phyloP scores from a whole-genome alignment of 306 rosid genomes.

The Cercis canadensis region DNA sequence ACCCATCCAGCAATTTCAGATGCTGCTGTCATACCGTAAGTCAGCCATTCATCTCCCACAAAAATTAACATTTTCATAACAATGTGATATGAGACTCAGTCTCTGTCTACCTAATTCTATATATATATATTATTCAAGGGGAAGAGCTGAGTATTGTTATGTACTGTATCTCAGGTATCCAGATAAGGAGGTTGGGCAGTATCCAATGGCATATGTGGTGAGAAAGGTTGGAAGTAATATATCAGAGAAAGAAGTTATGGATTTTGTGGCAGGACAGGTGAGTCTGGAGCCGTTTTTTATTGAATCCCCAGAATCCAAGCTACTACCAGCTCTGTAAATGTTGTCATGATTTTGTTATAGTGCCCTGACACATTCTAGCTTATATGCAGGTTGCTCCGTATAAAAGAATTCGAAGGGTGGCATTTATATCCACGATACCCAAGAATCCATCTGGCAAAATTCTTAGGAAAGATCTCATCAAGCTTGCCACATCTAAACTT shows the following conservation, averaged over 20 bases:
- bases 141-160: neutral
- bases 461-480: slow-evolving; percentile 91
- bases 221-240: slow-evolving; percentile 65
- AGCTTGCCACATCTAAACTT: slow-evolving; percentile 79
- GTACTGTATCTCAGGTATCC: slow-evolving; percentile 58
- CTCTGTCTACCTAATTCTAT: neutral
- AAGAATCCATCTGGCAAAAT: slow-evolving; percentile 94
- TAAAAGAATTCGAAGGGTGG: slow-evolving; percentile 78
- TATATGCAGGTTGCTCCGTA: slow-evolving; percentile 86
- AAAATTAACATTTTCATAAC: neutral
- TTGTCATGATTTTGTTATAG: neutral
- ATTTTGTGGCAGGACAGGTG: slow-evolving; percentile 75
- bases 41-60: neutral
- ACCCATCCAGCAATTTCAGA: slow-evolving; percentile 78
- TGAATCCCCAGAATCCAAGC: no score
- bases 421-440: slow-evolving; percentile 79
- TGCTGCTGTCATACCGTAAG: slow-evolving; percentile 97
- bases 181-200: slow-evolving; percentile 85
- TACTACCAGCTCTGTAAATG: neutral
- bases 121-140: no score
- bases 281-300: slow-evolving; percentile 3
- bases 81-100: no score
- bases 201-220: slow-evolving; percentile 86
- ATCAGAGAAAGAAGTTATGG: slow-evolving; percentile 66
- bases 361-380: neutral